Base-by-base conservation (phyloP, 2,329 filamentous ascomycete species). In the Penicillium sp. region DNA sequence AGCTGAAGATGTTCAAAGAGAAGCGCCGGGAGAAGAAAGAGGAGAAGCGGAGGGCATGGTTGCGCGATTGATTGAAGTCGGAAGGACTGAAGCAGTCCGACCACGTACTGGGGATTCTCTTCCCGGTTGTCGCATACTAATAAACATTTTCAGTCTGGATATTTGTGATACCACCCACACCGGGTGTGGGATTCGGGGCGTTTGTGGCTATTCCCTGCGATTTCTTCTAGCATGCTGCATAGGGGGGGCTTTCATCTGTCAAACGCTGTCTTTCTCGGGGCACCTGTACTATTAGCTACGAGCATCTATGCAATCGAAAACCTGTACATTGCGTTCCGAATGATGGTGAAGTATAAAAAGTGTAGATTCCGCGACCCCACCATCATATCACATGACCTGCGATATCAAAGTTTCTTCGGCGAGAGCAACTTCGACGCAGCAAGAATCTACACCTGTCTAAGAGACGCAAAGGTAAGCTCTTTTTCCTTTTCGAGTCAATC, bases 1-100 rank as follows among this genome's bases (percentile, higher is more conserved):
- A 98, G 73, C 74, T 98, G 56, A 92, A 95, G 75, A 83, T 86
- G 49, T 95, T 92, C 74, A 93, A 91, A 72, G 87, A 95, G 70
- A 95, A 95, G 80, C 79, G 90, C 55, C 81, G 84, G 54, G 88
- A 88, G 39, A 89, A 83, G 74, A 97, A 97, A 73, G 90, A 96
- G 68, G 90, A 96, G 76, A 97, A 95, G 75, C 80, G 91, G 53
- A 78, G 91, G 57, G 92, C 90, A 8, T 98, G 93, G 89, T 72
- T 97, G 63, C 78, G 84, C 62, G 91, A 95, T 72, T 96, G 74
- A 84, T 52, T 44, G 15, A 42, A 43, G 20, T 35, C 38, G 42
- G 37, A 48, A 32, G 42, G 42, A 28, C 40, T 35, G 15, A 10
- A 35, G 0, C 6, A 9, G 15, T 20, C 32, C 7, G 18, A 9